Percentiles rank a stretch among this genome's conserved stretches.
Evolutionary conservation across 2,329 filamentous ascomycete genomes (phyloP).

Genomic region (Stemphylium beticola): DNA sequence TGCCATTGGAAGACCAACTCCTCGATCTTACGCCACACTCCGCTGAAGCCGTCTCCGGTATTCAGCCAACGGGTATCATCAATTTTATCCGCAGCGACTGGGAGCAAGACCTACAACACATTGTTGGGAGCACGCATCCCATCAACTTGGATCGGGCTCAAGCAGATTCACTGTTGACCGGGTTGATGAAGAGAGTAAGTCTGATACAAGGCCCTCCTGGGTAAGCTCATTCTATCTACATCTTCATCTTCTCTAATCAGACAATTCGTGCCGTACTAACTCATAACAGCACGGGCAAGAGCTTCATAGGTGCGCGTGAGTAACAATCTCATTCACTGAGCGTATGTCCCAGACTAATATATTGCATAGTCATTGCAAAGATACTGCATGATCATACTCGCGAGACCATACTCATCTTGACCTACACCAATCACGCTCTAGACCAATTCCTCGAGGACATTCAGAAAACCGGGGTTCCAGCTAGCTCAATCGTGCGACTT

Average conservation of each 20-base stretch:
- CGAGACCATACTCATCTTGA: constrained; percentile 66
- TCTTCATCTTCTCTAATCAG: neutral
- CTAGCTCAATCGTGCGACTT: constrained; percentile 63
- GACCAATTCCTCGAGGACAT: constrained; percentile 66
- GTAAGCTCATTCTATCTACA: constrained; percentile 52
- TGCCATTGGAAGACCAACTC: constrained; percentile 64
- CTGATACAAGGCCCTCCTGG: constrained; percentile 73
- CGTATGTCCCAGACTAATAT: neutral
- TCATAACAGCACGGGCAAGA: constrained; percentile 71
- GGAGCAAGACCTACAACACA: constrained; percentile 25
- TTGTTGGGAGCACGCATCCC: constrained; percentile 22
- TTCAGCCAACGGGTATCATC: constrained; percentile 34
- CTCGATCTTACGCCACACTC: constrained; percentile 44
- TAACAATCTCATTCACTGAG: neutral
- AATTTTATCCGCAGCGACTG: constrained; percentile 24
- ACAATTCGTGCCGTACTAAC: constrained; percentile 11
- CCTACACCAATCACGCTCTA: constrained; percentile 66
- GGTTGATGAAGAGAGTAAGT: constrained; percentile 61
- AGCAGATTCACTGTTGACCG: constrained; percentile 60
- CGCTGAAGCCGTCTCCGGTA: constrained; percentile 27
- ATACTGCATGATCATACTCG: constrained; percentile 58
- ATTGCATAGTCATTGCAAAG: constrained; percentile 59
- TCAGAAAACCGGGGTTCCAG: constrained; percentile 62
- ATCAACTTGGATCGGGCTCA: constrained; percentile 62
- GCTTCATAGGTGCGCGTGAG: constrained; percentile 67